These are phyloP conservation scores for Scytalidium sp. DNA, from an alignment of 2,329 filamentous ascomycete genomes.

Conservation along the genomic window DNA sequence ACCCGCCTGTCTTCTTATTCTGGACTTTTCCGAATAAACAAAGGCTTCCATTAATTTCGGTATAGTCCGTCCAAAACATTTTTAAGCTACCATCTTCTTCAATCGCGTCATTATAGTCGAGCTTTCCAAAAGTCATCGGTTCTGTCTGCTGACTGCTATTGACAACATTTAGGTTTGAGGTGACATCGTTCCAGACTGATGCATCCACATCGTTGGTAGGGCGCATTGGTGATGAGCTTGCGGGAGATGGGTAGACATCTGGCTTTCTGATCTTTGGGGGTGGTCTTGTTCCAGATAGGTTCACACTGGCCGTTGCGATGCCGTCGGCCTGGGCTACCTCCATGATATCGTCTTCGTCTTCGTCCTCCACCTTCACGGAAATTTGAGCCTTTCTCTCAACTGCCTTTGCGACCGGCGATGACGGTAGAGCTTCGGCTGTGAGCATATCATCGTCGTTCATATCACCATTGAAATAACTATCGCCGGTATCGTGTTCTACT, in stretches of 20 bases:
- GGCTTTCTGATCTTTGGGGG: slow-evolving; percentile 72
- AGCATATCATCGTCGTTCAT: slow-evolving; percentile 66
- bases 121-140: slow-evolving; percentile 68
- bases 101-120: slow-evolving; percentile 80
- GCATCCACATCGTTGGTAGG: slow-evolving; percentile 66
- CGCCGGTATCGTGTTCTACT: slow-evolving; percentile 49
- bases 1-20: slow-evolving; percentile 75
- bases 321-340: slow-evolving; percentile 78
- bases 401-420: slow-evolving; percentile 80
- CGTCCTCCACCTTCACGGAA: slow-evolving; percentile 59
- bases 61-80: slow-evolving; percentile 98
- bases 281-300: slow-evolving; percentile 78
- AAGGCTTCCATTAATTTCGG: slow-evolving; percentile 84
- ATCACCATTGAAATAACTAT: slow-evolving; percentile 48
- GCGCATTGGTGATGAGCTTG: slow-evolving; percentile 72
- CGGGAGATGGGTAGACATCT: slow-evolving; percentile 65
- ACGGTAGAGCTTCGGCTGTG: slow-evolving; percentile 86
- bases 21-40: slow-evolving; percentile 96
- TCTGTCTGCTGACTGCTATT: slow-evolving; percentile 69
- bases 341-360: slow-evolving; percentile 80
- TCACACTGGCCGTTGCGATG: slow-evolving; percentile 69
- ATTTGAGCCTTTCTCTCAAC: slow-evolving; percentile 65
- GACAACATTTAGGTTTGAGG: slow-evolving; percentile 80
- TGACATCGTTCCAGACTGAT: slow-evolving; percentile 84
- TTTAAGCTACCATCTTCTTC: slow-evolving; percentile 88